These are phyloP conservation scores for Alternaria consortialis DNA, from an alignment of 2,329 filamentous ascomycete species.

Conservation along the genomic window DNA sequence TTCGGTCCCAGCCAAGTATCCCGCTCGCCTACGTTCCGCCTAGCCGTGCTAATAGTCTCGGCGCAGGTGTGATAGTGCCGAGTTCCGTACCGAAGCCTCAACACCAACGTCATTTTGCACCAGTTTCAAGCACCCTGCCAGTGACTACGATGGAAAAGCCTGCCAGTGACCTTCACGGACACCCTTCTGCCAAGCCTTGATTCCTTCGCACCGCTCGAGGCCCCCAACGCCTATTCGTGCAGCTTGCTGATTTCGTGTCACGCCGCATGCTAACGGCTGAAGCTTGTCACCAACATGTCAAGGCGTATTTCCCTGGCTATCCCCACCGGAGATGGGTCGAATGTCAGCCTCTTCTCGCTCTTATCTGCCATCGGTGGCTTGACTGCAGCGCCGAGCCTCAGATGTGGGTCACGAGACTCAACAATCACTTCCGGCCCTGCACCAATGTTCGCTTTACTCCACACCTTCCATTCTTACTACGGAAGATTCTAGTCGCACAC, in stretches of 20 bases:
- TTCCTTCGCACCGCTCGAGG: slow-evolving; percentile 12
- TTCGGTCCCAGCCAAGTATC: slow-evolving; percentile 11
- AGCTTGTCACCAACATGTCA: slow-evolving; percentile 32
- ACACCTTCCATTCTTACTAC: slow-evolving; percentile 7
- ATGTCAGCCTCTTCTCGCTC: slow-evolving; percentile 28
- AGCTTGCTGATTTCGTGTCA: slow-evolving; percentile 22
- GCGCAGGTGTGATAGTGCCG: slow-evolving; percentile 24
- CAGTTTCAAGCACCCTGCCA: slow-evolving; percentile 16
- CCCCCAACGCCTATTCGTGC: slow-evolving; percentile 3
- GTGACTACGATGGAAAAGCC: slow-evolving; percentile 1
- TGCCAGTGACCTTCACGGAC: slow-evolving; percentile 21
- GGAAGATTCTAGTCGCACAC: slow-evolving; percentile 13
- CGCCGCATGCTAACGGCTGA: slow-evolving; percentile 30
- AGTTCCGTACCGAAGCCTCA: slow-evolving; percentile 19
- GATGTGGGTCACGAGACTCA: slow-evolving; percentile 34
- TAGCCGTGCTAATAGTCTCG: slow-evolving; percentile 26
- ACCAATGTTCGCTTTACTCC: slow-evolving; percentile 3
- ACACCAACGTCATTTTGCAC: slow-evolving; percentile 27
- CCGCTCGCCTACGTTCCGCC: slow-evolving; percentile 28
- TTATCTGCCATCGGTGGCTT: slow-evolving; percentile 27
- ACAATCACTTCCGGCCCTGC: slow-evolving; percentile 17
- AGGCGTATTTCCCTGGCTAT: slow-evolving; percentile 20
- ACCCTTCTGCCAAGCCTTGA: slow-evolving; percentile 26
- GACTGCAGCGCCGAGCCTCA: slow-evolving; percentile 26
- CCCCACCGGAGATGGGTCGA: slow-evolving; percentile 24